Evolutionary conservation across 345 rosid species (phyloP).

Genomic region (rapeseed (Brassica napus)): Da-Ae NC_063441.1:17537001-17537500

Average conservation of each 20-base stretch:
- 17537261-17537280: conserved; percentile 8
- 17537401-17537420: background rate
- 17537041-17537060: too few relatives aligned
- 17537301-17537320: conserved; percentile 24
- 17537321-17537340: conserved; percentile 27
- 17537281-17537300: conserved; percentile 9
- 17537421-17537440: background rate
- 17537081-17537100: background rate
- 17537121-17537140: background rate
- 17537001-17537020: too few relatives aligned
- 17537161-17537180: conserved; percentile 4
- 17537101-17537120: background rate
- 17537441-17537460: background rate
- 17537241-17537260: background rate
- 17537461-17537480: background rate
- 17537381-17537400: background rate
- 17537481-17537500: background rate
- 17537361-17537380: background rate
- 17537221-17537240: conserved; percentile 17
- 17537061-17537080: too few relatives aligned
- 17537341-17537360: background rate
- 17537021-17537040: too few relatives aligned
- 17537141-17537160: conserved; percentile 31
- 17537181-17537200: conserved; percentile 37
- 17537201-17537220: conserved; percentile 35